Base-by-base conservation (phyloP, 768 basidiomycete genomes). In the Hortiboletus flavorubellus region DNA sequence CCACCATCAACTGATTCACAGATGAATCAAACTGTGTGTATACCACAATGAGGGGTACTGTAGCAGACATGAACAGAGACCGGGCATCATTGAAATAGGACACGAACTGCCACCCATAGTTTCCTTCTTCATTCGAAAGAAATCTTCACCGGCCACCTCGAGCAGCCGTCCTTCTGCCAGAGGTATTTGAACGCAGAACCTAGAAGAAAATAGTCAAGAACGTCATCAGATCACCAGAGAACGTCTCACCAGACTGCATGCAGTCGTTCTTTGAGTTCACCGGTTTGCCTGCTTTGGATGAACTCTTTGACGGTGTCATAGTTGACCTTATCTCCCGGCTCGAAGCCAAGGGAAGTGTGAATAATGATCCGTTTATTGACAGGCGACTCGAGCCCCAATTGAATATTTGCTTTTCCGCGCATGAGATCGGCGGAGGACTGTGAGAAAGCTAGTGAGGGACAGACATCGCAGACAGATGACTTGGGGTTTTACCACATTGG, bases 331-430 rank as follows among this genome's bases (percentile, higher is more conserved):
- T 55, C 54, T 5, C 54, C 54, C 10, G 49, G 23, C 21, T 55
- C 54, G 14, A 51, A 51, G 16, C 49, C 54, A 15, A 52, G 21
- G 12, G 49, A 51, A 11, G 46, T 43, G 16, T 55, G 54, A 14
- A 55, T 43, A 11, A 45, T 39, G 16, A 51, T 34, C 4, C 31
- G 37, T 30, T 43, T 5, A 33, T 55, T 55, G 30, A 33, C 49
- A 26, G 37, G 21, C 33, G 54, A 55, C 41, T 16, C n/a, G 15
- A 51, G 41, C 21, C 18, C 40, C 9, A 7, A 21, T 10, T 51
- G 21, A 7, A 51, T 42, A n/a, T 42, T 3, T 42, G 49, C 49
- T 26, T n/a, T 3, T 26, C 26, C 26, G 26, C 26, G 26, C 26
- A 26, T 26, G 26, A 26, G 26, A 26, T 5, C 26, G 26, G 26